These are phyloP conservation scores for Trametes cinnabarina DNA, from an alignment of 768 basidiomycete genomes.

Conservation along the genomic window DNA sequence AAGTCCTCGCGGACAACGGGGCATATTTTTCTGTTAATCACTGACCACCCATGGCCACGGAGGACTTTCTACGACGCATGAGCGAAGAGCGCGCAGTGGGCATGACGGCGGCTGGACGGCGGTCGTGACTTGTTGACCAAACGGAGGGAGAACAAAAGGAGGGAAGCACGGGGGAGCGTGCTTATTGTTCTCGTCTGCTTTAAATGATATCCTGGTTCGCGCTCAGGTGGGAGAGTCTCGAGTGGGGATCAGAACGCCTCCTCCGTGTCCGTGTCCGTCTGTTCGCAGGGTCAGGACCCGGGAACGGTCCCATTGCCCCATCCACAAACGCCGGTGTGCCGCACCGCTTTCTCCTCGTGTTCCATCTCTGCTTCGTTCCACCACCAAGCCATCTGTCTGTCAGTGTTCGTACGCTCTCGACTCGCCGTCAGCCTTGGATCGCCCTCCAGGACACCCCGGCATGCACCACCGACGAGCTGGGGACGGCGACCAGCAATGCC, in stretches of 20 bases:
- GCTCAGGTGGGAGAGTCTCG: background rate
- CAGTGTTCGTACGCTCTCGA: no score
- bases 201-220: conserved; percentile 10
- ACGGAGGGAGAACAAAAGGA: conserved; percentile 16
- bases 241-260: conserved; percentile 12
- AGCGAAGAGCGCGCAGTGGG: conserved; percentile 31
- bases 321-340: conserved; percentile 22
- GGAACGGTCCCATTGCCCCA: conserved; percentile 4
- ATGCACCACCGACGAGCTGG: background rate
- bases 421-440: background rate
- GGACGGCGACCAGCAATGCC: background rate
- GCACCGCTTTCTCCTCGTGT: background rate
- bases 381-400: background rate
- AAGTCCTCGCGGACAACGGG: background rate
- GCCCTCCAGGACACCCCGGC: background rate
- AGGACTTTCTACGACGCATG: conserved; percentile 42
- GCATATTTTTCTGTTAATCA: background rate
- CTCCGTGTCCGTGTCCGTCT: background rate
- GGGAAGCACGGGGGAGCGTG: conserved; percentile 10
- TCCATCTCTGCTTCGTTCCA: background rate
- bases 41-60: conserved; percentile 34
- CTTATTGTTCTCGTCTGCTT: conserved; percentile 22
- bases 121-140: conserved; percentile 14
- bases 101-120: conserved; percentile 31
- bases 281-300: background rate